A percentile compares a stretch with the other conserved stretches of the same genome.
Conservation (phyloP, 768 basidiomycete genomes). For the Mycena rosella region DNA sequence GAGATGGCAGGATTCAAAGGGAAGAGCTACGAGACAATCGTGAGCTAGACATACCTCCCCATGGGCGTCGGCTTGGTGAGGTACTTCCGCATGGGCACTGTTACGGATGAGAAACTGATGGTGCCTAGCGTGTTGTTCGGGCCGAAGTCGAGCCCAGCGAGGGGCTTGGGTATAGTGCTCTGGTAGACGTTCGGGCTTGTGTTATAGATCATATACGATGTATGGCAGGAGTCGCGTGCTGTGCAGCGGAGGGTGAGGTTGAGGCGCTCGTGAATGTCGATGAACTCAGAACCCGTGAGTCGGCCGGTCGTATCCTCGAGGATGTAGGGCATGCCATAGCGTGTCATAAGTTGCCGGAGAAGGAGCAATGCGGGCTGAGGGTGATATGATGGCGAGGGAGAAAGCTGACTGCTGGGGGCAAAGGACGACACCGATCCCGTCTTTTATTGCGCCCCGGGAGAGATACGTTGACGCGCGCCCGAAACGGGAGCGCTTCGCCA, state of each 20-base stretch:
- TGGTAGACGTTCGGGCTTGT: constrained; percentile 44
- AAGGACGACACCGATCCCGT: too few relatives aligned
- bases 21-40: background rate
- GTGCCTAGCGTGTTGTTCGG: constrained; percentile 63
- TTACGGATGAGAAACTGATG: constrained; percentile 56
- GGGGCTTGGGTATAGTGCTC: constrained; percentile 48
- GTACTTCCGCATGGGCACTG: constrained; percentile 65
- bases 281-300: constrained; percentile 67
- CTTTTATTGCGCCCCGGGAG: too few relatives aligned
- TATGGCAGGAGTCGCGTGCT: constrained; percentile 53
- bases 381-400: too few relatives aligned
- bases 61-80: constrained; percentile 55
- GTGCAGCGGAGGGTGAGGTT: constrained; percentile 64
- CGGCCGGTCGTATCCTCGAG: constrained; percentile 74
- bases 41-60: constrained; percentile 53
- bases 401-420: too few relatives aligned
- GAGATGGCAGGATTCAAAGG: background rate
- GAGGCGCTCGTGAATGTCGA: constrained; percentile 75
- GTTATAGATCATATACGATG: constrained; percentile 68
- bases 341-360: too few relatives aligned
- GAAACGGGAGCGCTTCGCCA: too few relatives aligned
- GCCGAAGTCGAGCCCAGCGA: constrained; percentile 66
- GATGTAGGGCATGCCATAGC: constrained; percentile 70
- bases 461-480: too few relatives aligned
- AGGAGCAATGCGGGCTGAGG: too few relatives aligned